Conservation (phyloP, 2,329 filamentous ascomycete species). For the Xylariaceae sp. region DNA sequence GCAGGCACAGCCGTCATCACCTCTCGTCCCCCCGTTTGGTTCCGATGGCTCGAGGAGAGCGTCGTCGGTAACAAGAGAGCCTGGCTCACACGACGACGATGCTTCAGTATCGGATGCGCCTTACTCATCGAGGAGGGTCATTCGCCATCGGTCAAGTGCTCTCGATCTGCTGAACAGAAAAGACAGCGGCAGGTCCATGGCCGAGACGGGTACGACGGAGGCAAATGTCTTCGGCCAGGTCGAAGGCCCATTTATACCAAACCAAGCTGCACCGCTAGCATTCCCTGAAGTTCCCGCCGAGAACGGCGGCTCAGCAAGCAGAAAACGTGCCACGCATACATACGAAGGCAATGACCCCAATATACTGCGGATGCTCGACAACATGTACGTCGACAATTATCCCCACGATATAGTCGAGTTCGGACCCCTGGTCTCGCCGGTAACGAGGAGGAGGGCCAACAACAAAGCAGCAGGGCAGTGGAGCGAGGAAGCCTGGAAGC, state of each 20-base stretch:
- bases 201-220: constrained; percentile 53
- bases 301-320: constrained; percentile 29
- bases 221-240: constrained; percentile 54
- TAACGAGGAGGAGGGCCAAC: constrained; percentile 46
- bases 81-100: constrained; percentile 25
- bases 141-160: constrained; percentile 53
- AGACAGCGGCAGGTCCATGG: constrained; percentile 49
- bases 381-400: constrained; percentile 71
- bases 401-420: constrained; percentile 61
- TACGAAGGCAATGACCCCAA: constrained; percentile 74
- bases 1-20: constrained; percentile 19
- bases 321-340: constrained; percentile 63
- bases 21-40: constrained; percentile 19
- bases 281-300: constrained; percentile 24
- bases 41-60: constrained; percentile 31
- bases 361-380: constrained; percentile 66
- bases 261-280: constrained; percentile 24
- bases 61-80: constrained; percentile 25
- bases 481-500: constrained; percentile 65
- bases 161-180: constrained; percentile 52
- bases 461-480: constrained; percentile 43
- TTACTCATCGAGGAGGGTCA: constrained; percentile 35
- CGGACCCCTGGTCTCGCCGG: constrained; percentile 70
- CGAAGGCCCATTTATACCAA: constrained; percentile 45
- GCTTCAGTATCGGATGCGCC: constrained; percentile 32